phyloP scores from a whole-genome alignment of 2,329 filamentous ascomycete species.

The Aspergillus sp. region DNA sequence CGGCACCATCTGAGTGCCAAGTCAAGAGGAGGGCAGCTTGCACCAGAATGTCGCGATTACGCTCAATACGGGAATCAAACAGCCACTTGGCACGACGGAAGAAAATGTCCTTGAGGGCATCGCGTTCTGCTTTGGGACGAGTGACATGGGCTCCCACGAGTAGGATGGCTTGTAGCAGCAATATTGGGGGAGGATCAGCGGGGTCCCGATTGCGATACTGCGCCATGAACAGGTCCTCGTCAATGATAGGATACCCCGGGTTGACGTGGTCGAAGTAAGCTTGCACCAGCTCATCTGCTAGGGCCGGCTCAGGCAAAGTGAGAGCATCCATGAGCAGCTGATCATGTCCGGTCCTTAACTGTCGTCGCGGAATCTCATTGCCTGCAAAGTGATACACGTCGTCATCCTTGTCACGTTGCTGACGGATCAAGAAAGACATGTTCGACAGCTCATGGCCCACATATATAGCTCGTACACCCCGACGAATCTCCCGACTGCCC shows the following conservation, averaged over 20 bases:
- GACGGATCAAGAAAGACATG: conserved; percentile 56
- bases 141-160: conserved; percentile 56
- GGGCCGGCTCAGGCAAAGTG: conserved; percentile 49
- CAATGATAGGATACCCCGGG: conserved; percentile 54
- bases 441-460: conserved; percentile 60
- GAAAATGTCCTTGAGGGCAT: conserved; percentile 51
- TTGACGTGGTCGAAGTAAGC: conserved; percentile 56
- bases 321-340: conserved; percentile 52
- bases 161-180: conserved; percentile 54
- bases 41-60: conserved; percentile 56
- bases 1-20: conserved; percentile 56
- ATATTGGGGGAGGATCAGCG: conserved; percentile 48
- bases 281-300: conserved; percentile 53
- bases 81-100: conserved; percentile 57
- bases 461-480: conserved; percentile 53
- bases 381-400: conserved; percentile 48
- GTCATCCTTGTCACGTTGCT: conserved; percentile 48
- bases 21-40: conserved; percentile 58
- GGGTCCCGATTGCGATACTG: conserved; percentile 52
- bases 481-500: conserved; percentile 49
- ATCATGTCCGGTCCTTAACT: conserved; percentile 47
- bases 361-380: conserved; percentile 47
- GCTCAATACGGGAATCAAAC: conserved; percentile 56
- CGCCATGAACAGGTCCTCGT: conserved; percentile 54
- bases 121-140: conserved; percentile 42